Percentiles rank a stretch among this genome's conserved stretches.
Conservation (phyloP, 1,284 basidiomycete genomes). For the Trametes polyzona region DNA sequence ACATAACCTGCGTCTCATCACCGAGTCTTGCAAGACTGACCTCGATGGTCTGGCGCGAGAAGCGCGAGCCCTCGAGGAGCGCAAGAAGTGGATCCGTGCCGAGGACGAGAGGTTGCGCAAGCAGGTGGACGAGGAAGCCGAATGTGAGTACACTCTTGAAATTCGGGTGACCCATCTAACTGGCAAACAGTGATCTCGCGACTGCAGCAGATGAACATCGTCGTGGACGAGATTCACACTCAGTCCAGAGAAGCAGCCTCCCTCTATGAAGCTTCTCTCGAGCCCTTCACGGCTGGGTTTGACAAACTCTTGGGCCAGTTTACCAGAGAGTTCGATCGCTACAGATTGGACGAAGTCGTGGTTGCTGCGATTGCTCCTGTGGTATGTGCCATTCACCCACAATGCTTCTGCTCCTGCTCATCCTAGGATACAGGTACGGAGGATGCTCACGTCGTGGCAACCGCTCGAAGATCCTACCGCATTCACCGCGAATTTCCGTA, state of each 20-base stretch:
- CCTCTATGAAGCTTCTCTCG: constrained; percentile 69
- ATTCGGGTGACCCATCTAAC: not conserved
- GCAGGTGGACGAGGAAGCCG: constrained; percentile 74
- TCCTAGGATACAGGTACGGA: constrained; percentile 49
- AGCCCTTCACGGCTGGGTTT: constrained; percentile 73
- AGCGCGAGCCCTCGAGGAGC: constrained; percentile 81
- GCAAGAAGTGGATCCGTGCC: constrained; percentile 73
- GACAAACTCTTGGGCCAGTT: constrained; percentile 74
- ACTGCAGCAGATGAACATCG: constrained; percentile 74
- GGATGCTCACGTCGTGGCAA: constrained; percentile 70
- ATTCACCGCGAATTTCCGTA: constrained; percentile 66
- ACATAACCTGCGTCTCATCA: constrained; percentile 90
- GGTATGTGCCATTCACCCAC: constrained; percentile 43
- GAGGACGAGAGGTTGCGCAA: constrained; percentile 73
- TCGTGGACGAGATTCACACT: constrained; percentile 69
- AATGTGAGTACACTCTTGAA: constrained; percentile 52
- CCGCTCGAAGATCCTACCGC: constrained; percentile 70
- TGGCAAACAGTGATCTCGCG: constrained; percentile 66
- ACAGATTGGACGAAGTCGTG: constrained; percentile 88
- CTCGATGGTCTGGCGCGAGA: constrained; percentile 89
- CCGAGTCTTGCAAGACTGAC: constrained; percentile 80
- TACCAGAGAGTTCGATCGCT: constrained; percentile 77
- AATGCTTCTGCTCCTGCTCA: not conserved
- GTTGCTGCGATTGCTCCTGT: constrained; percentile 88
- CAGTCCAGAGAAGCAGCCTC: constrained; percentile 67